Conservation (phyloP, 352 stramenopile species). For the Phytophthora vignae region DNA sequence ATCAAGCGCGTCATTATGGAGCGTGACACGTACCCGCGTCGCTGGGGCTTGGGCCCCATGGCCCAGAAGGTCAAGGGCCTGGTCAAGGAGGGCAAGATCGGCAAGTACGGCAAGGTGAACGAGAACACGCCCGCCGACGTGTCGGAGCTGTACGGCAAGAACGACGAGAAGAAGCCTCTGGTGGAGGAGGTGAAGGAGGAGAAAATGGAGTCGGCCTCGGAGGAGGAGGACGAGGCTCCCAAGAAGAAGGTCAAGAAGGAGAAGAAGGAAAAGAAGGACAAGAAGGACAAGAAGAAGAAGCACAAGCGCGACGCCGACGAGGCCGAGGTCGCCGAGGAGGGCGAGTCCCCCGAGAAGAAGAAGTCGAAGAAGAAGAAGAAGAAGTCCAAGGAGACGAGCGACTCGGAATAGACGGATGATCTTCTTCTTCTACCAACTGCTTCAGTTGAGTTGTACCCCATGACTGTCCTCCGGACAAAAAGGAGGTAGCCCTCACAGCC, state of each 20-base stretch:
- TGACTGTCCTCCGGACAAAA: conserved; percentile 39
- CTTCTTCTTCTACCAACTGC: conserved; percentile 2
- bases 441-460: conserved; percentile 29
- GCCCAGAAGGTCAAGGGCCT: conserved; percentile 99
- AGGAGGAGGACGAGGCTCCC: conserved; percentile 64
- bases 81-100: conserved; percentile 94
- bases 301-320: conserved; percentile 77
- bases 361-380: conserved; percentile 92
- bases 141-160: conserved; percentile 75
- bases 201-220: conserved; percentile 42
- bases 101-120: conserved; percentile 92
- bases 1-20: conserved; percentile 99
- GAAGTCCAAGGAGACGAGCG: conserved; percentile 73
- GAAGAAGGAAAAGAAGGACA: conserved; percentile 68
- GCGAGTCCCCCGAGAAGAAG: conserved; percentile 87
- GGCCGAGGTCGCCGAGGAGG: conserved; percentile 47
- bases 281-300: conserved; percentile 87
- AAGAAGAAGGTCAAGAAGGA: conserved; percentile 62
- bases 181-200: conserved; percentile 69
- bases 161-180: conserved; percentile 62
- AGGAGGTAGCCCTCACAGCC: conserved; percentile 30
- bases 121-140: conserved; percentile 84
- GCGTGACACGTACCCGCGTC: conserved; percentile 98
- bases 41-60: conserved; percentile 99
- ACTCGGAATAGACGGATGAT: conserved; percentile 68